A percentile compares a stretch with the other conserved stretches of the same genome.
These are phyloP conservation scores for Glycine latifolia DNA, from an alignment of 306 rosid species.

Conservation along the genomic window DNA sequence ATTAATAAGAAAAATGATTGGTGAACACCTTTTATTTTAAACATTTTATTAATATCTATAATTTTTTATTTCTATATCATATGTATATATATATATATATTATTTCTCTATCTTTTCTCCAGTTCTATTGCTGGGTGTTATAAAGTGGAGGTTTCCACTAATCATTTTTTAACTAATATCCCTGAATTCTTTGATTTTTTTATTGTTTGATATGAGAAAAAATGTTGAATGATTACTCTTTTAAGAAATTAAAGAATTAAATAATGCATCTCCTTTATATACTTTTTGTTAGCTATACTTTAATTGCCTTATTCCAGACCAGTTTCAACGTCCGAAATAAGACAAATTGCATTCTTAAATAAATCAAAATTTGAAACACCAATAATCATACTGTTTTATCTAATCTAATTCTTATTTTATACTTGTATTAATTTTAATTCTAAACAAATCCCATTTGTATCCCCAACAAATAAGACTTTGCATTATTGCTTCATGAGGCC, in stretches of 20 bases:
- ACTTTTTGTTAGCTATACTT: neutral
- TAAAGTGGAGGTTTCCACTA: neutral
- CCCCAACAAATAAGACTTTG: neutral
- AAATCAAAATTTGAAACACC: neutral
- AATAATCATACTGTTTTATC: neutral
- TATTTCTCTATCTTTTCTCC: too few relatives aligned
- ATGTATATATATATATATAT: too few relatives aligned
- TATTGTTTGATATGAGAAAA: neutral
- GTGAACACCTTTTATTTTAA: too few relatives aligned
- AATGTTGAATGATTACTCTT: neutral
- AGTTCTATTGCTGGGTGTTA: too few relatives aligned
- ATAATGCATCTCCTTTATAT: neutral
- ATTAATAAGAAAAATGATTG: too few relatives aligned
- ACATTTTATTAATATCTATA: too few relatives aligned
- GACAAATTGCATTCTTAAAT: neutral
- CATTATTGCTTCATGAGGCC: slow-evolving; percentile 10
- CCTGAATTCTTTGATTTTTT: neutral
- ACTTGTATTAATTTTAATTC: neutral
- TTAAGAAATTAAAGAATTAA: neutral
- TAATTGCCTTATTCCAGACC: neutral
- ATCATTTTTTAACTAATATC: neutral
- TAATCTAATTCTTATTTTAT: neutral
- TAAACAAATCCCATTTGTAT: neutral
- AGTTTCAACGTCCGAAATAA: neutral
- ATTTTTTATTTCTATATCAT: neutral